phyloP scores from a whole-genome alignment of 192 early-diverging fungal genomes.

The Bifiguratus adelaidae region DNA sequence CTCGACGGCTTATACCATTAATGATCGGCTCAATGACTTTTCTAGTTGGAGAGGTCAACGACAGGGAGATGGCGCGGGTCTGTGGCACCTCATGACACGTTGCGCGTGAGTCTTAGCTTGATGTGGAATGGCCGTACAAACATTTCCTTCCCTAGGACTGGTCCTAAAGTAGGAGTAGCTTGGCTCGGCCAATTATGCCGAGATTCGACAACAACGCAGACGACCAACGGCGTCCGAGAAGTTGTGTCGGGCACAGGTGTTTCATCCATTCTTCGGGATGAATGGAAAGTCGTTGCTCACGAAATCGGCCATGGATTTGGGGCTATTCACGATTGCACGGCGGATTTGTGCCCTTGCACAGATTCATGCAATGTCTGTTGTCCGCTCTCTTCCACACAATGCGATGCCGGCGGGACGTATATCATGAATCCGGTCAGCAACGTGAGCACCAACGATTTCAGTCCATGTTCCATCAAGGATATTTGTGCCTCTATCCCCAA shows the following conservation, averaged over 20 bases:
- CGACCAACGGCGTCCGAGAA: too few relatives aligned
- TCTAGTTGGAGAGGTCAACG: constrained; percentile 68
- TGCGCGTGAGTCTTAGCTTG: constrained; percentile 33
- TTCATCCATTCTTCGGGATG: constrained; percentile 65
- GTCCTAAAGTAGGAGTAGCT: constrained; percentile 76
- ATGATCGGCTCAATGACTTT: constrained; percentile 76
- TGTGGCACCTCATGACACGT: constrained; percentile 93
- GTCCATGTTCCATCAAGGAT: constrained; percentile 46
- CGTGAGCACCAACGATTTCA: constrained; percentile 50
- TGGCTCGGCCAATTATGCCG: constrained; percentile 78
- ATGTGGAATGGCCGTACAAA: not conserved
- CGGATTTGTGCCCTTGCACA: constrained; percentile 44
- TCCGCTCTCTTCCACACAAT: constrained; percentile 54
- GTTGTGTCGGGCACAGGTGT: constrained; percentile 86
- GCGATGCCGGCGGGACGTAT: constrained; percentile 50
- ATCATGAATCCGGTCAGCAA: constrained; percentile 74
- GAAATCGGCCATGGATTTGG: constrained; percentile 89
- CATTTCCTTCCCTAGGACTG: constrained; percentile 30
- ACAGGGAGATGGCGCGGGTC: constrained; percentile 58
- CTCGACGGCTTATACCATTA: constrained; percentile 58
- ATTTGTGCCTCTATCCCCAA: constrained; percentile 35
- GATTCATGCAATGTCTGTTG: constrained; percentile 45
- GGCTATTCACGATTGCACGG: constrained; percentile 83
- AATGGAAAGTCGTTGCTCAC: constrained; percentile 95
- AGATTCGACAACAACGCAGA: too few relatives aligned